Evolutionary conservation across 805 yeast genomes (phyloP), one percentile per base, ranked within the genome.

Genomic region (Saturnispora sanitii): DNA sequence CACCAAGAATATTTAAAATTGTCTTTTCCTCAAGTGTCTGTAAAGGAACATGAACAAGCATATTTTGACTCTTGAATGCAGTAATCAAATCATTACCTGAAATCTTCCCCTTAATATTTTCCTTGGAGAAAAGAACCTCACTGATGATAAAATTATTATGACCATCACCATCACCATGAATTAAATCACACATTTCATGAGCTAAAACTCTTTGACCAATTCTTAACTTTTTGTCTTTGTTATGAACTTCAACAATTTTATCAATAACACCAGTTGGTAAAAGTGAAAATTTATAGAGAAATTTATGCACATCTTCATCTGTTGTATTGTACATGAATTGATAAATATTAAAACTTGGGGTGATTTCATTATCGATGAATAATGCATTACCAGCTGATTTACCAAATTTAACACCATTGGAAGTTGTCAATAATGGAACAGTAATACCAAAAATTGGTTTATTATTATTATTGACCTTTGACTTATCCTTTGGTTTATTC

Each of bases 331-430:
- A 74, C 60, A 92, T 82, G 55, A 79, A 83, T 53, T 92, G 97
- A 57, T 82, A 92, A 48, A 92, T 61, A 35, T 83, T 82, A 59
- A 74, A 92, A 0, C 95, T 78, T 13, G 83, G 69, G 1, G 96
- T 90, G 44, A 82, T 61, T n/a, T 65, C 58, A 6, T 75, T 68
- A 53, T 82, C 88, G 40, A 92, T 77, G 62, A 92, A 92, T 2
- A 92, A 75, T 0, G 98, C 97, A 65, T 92, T 92, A 0, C 97
- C 97, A 2, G 96, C 96, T 42, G 95, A 82, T 55, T 92, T 92
- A 23, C 98, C 98, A 60, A 92, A 88, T 61, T 92, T 92, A 45
- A 79, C 92, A 6, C 98, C 98, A 9, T 76, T 70, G 0, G 95
- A 75, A 0, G 96, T 85, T 0, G 95, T 84, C 49, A 92, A 65